Evolutionary conservation across 2,329 filamentous ascomycete genomes (phyloP), one percentile per base, ranked within the genome.

Genomic region (Dendrostoma leiphaemia): DNA sequence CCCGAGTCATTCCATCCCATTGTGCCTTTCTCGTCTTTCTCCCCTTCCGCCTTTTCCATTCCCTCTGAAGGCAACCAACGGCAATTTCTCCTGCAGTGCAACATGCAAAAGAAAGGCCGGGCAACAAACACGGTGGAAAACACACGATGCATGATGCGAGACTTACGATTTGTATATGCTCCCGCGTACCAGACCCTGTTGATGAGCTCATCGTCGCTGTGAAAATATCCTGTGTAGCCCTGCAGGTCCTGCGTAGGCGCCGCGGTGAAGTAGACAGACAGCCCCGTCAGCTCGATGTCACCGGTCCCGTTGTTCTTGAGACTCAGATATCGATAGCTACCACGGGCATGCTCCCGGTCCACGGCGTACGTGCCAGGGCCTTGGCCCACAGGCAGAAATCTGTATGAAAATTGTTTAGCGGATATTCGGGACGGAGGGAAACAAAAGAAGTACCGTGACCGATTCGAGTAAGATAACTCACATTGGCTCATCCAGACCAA

Each of bases 141-240:
- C 31, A 19, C 5, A 24, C 9, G 8, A n/a, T 21, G 19, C 1
- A 28, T 21, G n/a, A 15, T 8, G 32, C 6, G 26, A 13, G 2
- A 51, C 48, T 17, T 29, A 51, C 48, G 80, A 31, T 81, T 60
- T 1, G 80, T 82, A 58, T 78, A 81, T 6, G 77, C 77, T 4
- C 75, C 80, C 37, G 73, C 75, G 58, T 83, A 83, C 80, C 80
- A 83, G 45, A 82, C 78, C 9, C 72, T 71, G 56, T 81, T 81
- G 24, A 83, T 70, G 10, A 80, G 62, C 31, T 78, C 71, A 38
- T 76, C 76, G 43, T 68, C 75, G 60, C 70, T 76, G 58, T 79
- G 71, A 49, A 81, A 81, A 56, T 81, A 81, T 8, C 79, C 79
- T 37, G 74, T 72, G 51, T 81, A 82, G 12, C 76, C 75, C 40